Evolutionary conservation across 2,329 filamentous ascomycete genomes (phyloP).

Genomic region (Penicillium freii): DNA sequence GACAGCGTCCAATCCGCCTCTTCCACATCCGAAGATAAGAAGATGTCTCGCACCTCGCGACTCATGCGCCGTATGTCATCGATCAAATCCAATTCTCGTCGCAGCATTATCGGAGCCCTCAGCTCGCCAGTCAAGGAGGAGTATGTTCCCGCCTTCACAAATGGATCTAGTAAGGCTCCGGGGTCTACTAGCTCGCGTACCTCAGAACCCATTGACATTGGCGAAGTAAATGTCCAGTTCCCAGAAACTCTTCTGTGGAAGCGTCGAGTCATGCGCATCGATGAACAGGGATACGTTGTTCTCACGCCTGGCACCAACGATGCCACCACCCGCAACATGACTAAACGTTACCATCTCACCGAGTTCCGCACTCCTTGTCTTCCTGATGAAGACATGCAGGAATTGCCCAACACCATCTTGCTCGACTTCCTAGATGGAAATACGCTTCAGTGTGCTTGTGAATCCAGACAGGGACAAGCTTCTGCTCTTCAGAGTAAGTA

Average conservation of each 20-base stretch:
- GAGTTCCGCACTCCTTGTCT: conserved; percentile 78
- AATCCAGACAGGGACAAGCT: conserved; percentile 54
- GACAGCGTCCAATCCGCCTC: conserved; percentile 29
- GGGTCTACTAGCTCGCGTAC: conserved; percentile 35
- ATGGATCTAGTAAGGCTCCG: conserved; percentile 39
- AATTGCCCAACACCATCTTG: conserved; percentile 80
- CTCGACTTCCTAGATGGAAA: conserved; percentile 62
- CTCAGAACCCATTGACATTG: conserved; percentile 66
- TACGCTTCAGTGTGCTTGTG: conserved; percentile 62
- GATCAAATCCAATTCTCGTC: conserved; percentile 52
- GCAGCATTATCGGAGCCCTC: conserved; percentile 43
- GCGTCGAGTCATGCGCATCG: conserved; percentile 80
- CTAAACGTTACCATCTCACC: conserved; percentile 79
- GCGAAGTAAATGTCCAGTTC: conserved; percentile 95
- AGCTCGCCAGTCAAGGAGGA: conserved; percentile 40
- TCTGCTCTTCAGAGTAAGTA: conserved; percentile 52
- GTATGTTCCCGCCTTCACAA: conserved; percentile 5
- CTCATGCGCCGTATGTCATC: conserved; percentile 68
- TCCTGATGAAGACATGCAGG: conserved; percentile 87
- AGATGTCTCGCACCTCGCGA: conserved; percentile 57
- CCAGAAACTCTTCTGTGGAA: conserved; percentile 97
- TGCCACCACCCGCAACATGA: conserved; percentile 57
- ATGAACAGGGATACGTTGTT: conserved; percentile 78
- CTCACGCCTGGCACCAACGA: conserved; percentile 68
- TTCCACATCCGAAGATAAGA: conserved; percentile 50